Base-by-base conservation (phyloP, 2,329 filamentous ascomycete species). In the Penicillium frequentans region DNA sequence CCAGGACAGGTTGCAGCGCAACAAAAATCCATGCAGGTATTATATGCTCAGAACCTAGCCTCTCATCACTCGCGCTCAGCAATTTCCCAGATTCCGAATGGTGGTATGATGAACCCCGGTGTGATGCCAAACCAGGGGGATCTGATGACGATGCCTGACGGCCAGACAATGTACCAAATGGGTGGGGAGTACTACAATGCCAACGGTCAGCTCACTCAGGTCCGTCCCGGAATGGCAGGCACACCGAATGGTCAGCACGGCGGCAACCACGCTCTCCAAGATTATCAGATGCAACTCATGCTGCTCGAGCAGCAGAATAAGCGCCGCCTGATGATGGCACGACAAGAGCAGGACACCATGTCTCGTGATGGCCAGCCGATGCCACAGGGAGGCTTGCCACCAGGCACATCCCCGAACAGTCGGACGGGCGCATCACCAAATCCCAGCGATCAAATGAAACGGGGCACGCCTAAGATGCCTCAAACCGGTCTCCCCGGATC, bases 11-110 rank as follows among this genome's bases (percentile, higher is more conserved):
- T 50, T 23, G 81, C 81, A 63, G 82, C 86, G 62, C 90, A 93
- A 80, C 84, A 87, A 71, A 96, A 96, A 81, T 89, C 88, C 70
- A 90, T 96, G 75, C 88, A 91, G 76, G 88, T 90, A 74, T 19
- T 16, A 27, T 96, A 96, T 83, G 87, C 90, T 73, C 87, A 91
- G 77, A 90, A 87, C 76, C 84, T 96, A 73, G 86, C 89, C 77
- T 87, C 92, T 76, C 90, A 93, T 76, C 89, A 93, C 70, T 70
- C 72, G 74, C 89, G 89, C 76, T 78, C 88, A 90, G 82, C 81
- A 76, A 88, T 89, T 73, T 89, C 87, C 75, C 90, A 91, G 81
- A 89, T 93, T 84, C 86, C 86, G 66, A 91, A 86, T 89, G 81
- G 83, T 89, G 81, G 83, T 75, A 83, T 86, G 77, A 81, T 81